A percentile compares a stretch with the other conserved stretches of the same genome.
These are phyloP conservation scores for Platanthera zijinensis DNA, from an alignment of 106 monocot genomes.

Conservation along the genomic window DNA sequence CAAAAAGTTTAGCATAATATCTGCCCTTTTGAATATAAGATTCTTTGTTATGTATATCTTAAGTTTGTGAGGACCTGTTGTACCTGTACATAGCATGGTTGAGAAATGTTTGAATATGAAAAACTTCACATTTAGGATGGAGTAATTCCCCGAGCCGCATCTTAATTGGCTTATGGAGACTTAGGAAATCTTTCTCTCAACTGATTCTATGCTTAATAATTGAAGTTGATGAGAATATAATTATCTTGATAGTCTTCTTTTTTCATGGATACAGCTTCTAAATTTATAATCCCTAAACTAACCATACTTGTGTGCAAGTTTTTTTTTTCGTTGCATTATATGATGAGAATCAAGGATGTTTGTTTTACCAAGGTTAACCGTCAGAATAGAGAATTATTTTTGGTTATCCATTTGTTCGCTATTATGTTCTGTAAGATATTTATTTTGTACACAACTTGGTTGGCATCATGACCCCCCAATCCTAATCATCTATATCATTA, in stretches of 20 bases:
- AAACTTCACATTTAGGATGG: too few species aligned
- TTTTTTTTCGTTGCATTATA: neutral
- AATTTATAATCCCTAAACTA: neutral
- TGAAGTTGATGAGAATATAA: neutral
- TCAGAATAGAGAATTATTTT: neutral
- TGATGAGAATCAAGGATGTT: neutral
- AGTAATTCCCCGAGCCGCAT: neutral
- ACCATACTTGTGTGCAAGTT: too few species aligned
- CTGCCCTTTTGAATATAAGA: too few species aligned
- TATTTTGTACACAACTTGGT: neutral
- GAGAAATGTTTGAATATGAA: too few species aligned
- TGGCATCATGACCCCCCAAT: neutral
- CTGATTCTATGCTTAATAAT: neutral
- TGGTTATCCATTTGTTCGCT: neutral
- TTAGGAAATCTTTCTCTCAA: neutral
- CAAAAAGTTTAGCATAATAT: too few species aligned
- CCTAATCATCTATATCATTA: neutral
- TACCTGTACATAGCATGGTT: too few species aligned
- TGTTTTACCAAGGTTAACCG: neutral
- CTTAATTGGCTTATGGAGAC: neutral
- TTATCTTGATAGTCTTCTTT: neutral
- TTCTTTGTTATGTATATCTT: too few species aligned
- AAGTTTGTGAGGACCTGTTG: too few species aligned
- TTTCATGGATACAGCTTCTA: neutral
- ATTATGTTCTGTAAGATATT: neutral